Evolutionary conservation across 2,329 filamentous ascomycete genomes (phyloP), one percentile per base, ranked within the genome.

Genomic region (Fusarium falciforme): DNA sequence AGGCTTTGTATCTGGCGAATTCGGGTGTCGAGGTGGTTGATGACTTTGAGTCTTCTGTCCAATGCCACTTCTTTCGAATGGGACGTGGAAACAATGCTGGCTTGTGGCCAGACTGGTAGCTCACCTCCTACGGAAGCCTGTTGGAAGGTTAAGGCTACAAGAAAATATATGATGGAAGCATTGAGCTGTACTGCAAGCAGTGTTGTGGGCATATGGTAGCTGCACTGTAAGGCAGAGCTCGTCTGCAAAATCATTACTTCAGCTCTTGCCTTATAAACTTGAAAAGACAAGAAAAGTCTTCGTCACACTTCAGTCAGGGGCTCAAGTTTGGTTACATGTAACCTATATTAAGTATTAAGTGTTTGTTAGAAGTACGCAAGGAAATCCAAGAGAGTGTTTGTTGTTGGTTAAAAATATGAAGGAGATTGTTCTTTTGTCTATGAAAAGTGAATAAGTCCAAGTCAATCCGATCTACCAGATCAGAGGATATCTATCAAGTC

Each of bases 11-110:
- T 16, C 14, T 66, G 11, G 44, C 31, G 4, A 31, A 62, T n/a
- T 29, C 55, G 7, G 44, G 35, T 5, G 44, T 66, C 11, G 22
- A 33, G 25, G 58, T 62, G 16, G 22, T 42, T 25, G 35, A 55
- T 17, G 64, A 66, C 35, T 29, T 20, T 9, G 64, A 66, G 11
- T 31, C 27, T 27, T 62, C 57, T 27, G 20, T 10, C 11, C 52
- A 35, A 29, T 66, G 64, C 2, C 38, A 66, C 6, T 66, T 66
- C 22, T 57, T 47, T 22, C 31, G 57, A 16, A 52, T 61, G 55
- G 57, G 40, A 11, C 57, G 57, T 33, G 55, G 63, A 5, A 61
- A 60, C 11, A 59, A 60, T 61, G 33, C 38, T 47, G 61, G 61
- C 10, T 42, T 47, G 22, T 59, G 38, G 61, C 61, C 36, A 31